Percentiles rank a stretch among this genome's conserved stretches.
These are phyloP conservation scores for Diaporthe velutina DNA, from an alignment of 2,329 filamentous ascomycete genomes.

Conservation along the genomic window DNA sequence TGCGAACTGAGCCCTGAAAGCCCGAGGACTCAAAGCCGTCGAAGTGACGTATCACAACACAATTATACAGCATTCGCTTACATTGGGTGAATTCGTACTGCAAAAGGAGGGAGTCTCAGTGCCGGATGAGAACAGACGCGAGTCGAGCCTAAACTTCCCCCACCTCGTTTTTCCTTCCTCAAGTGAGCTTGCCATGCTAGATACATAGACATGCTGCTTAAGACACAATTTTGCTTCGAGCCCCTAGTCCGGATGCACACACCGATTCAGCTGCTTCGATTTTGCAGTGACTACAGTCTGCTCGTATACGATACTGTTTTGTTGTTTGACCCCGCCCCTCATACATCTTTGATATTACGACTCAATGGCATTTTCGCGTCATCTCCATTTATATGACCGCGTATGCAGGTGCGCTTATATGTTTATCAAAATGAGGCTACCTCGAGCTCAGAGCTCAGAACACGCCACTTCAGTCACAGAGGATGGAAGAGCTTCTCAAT, in stretches of 20 bases:
- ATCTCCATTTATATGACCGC: neutral
- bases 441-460: neutral
- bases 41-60: no score
- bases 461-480: neutral
- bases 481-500: constrained; percentile 14
- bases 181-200: neutral
- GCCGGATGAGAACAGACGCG: neutral
- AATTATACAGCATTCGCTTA: no score
- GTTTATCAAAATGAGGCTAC: neutral
- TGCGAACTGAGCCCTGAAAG: neutral
- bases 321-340: neutral
- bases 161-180: no score
- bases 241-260: neutral
- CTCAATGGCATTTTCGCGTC: no score
- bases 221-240: neutral
- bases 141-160: no score
- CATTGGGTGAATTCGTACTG: no score
- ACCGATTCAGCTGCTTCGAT: neutral
- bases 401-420: neutral
- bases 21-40: no score
- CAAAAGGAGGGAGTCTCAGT: neutral
- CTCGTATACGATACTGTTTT: neutral
- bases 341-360: neutral
- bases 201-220: neutral
- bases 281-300: neutral